Base-by-base conservation (phyloP, 108 stramenopile genomes). In the Aurantiochytrium sp. region DNA sequence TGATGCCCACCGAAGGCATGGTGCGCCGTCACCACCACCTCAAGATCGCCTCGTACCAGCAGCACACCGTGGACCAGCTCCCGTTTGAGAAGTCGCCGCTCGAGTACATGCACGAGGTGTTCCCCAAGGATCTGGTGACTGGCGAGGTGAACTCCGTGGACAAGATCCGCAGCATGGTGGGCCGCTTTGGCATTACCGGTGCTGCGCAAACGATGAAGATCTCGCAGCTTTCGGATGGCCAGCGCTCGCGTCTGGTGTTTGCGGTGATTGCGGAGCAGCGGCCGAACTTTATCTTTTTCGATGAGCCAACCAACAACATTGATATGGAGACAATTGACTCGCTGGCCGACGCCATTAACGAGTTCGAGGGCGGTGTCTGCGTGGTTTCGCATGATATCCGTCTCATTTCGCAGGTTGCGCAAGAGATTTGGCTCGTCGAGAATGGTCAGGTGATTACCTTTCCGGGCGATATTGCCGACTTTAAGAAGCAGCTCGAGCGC, bases 341-440 rank as follows among this genome's bases (percentile, higher is more conserved):
- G 18, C 93, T 99, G 71, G 98, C 98, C 10, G 90, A 93, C 21
- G 98, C 97, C 90, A 95, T 99, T 87, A 98, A 98, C 89, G 95
- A 94, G 43, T 99, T 98, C 93, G 91, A 96, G 92, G 99, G 99
- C 49, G 99, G 99, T n/a, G 97, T 99, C 28, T 89, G 99, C 64
- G 96, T 99, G 92, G 98, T 99, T 88, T 95, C 94, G 58, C 99
- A 99, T 95, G 99, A 99, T 93, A 98, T 98, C 97, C 93, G 98
- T 59, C 95, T 99, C 91, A 99, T 99, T 72, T 96, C 96, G 12
- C 97, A 98, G 89, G 97, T 98, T 44, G 98, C 97, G 25, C 94
- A 98, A 87, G 96, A 98, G 92, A 98, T 99, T 88, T 99, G 97
- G 91, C 92, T 99, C 58, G 98, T 97, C 91, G 97, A 99, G 91